Percentiles rank a stretch among this genome's conserved stretches.
These are phyloP conservation scores for Aureobasidium mangrovei DNA, from an alignment of 2,329 filamentous ascomycete species.

Conservation along the genomic window DNA sequence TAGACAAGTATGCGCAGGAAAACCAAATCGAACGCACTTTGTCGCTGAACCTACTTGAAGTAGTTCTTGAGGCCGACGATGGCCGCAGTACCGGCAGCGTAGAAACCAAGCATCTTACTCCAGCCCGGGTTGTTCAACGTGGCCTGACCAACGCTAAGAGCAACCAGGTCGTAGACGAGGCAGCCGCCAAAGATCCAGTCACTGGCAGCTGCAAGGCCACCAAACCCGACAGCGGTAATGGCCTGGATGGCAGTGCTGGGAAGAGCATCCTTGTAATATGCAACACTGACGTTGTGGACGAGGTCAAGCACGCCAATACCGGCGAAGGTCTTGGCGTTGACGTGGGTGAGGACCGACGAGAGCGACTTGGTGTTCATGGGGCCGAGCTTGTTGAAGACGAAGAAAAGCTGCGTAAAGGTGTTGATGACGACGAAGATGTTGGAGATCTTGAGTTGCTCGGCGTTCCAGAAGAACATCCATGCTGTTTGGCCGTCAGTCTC, in stretches of 20 bases:
- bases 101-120: constrained; percentile 44
- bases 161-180: constrained; percentile 50
- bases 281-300: constrained; percentile 49
- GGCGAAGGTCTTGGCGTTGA: constrained; percentile 51
- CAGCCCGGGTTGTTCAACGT: constrained; percentile 39
- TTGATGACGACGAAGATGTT: constrained; percentile 52
- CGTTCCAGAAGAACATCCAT: constrained; percentile 57
- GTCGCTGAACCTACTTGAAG: constrained; percentile 38
- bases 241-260: constrained; percentile 42
- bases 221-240: constrained; percentile 47
- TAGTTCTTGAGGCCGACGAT: constrained; percentile 47
- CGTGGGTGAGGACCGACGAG: constrained; percentile 47
- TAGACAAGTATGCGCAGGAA: background rate
- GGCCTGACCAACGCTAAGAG: constrained; percentile 46
- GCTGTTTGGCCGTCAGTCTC: constrained; percentile 19
- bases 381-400: constrained; percentile 40
- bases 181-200: constrained; percentile 55
- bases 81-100: constrained; percentile 43
- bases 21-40: constrained; percentile 5
- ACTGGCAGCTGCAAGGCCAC: constrained; percentile 39
- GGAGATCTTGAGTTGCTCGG: constrained; percentile 39
- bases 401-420: constrained; percentile 46
- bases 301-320: constrained; percentile 53
- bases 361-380: constrained; percentile 43
- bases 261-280: constrained; percentile 43